Conservation (phyloP, 2,329 filamentous ascomycete species). For the Phaeosphaeria sp. region DNA sequence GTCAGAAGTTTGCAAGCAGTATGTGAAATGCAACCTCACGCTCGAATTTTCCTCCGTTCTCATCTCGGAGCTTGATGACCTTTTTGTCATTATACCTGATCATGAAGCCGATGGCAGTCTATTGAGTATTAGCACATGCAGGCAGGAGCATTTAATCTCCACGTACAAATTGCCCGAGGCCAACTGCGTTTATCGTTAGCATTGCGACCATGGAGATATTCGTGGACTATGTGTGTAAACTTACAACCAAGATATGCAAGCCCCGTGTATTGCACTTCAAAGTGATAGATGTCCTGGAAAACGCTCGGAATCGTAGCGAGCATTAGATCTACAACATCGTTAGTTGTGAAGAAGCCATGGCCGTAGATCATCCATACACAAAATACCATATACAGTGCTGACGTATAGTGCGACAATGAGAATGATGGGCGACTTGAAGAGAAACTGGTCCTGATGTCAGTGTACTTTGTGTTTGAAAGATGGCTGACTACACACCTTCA, state of each 20-base stretch:
- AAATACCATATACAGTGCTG: slow-evolving; percentile 29
- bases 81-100: slow-evolving; percentile 11
- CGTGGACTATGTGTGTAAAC: not conserved
- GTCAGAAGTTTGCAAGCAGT: slow-evolving; percentile 1
- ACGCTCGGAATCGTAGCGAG: slow-evolving; percentile 67
- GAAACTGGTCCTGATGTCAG: not conserved
- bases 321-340: not conserved
- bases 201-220: not conserved
- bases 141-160: slow-evolving; percentile 62
- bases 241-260: slow-evolving; percentile 51
- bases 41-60: slow-evolving; percentile 29
- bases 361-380: slow-evolving; percentile 12
- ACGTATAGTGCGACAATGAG: slow-evolving; percentile 23
- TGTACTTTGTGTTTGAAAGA: not conserved
- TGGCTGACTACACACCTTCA: slow-evolving; percentile 11
- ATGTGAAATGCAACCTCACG: slow-evolving; percentile 7
- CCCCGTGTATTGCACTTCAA: slow-evolving; percentile 72
- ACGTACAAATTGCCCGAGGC: not conserved
- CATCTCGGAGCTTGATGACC: slow-evolving; percentile 5
- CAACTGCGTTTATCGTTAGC: not conserved
- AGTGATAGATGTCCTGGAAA: slow-evolving; percentile 74
- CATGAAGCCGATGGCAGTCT: slow-evolving; percentile 50
- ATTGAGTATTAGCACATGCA: slow-evolving; percentile 63
- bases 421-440: slow-evolving; percentile 23
- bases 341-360: not conserved